These are phyloP conservation scores for Solanum neorickii DNA, from an alignment of 257 asterid genomes.

Conservation along the genomic window DNA sequence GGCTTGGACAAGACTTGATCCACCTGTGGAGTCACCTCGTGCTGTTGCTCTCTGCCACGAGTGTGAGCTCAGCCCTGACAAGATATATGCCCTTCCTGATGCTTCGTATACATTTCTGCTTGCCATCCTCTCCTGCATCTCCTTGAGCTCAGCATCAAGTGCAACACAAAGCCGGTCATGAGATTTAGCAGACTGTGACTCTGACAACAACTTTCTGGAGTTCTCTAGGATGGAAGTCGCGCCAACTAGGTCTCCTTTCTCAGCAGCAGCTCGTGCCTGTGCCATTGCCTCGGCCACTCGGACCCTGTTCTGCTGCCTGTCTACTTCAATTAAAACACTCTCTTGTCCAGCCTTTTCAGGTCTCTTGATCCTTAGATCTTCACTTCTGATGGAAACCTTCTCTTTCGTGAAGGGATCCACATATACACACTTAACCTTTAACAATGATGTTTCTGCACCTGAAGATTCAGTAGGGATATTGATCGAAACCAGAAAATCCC, in stretches of 20 bases:
- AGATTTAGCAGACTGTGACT: constrained; percentile 53
- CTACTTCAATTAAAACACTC: constrained; percentile 65
- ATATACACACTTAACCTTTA: constrained; percentile 58
- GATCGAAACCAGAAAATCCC: constrained; percentile 65
- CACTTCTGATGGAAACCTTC: constrained; percentile 30
- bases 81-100: constrained; percentile 83
- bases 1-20: constrained; percentile 66
- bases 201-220: constrained; percentile 40
- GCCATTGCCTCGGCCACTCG: constrained; percentile 89
- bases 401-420: constrained; percentile 63
- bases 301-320: constrained; percentile 74
- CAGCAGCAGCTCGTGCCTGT: constrained; percentile 64
- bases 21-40: constrained; percentile 77
- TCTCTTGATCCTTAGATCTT: constrained; percentile 47
- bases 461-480: constrained; percentile 56
- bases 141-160: constrained; percentile 89
- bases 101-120: constrained; percentile 87
- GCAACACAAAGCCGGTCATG: constrained; percentile 54
- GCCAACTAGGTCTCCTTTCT: constrained; percentile 51
- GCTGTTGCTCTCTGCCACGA: constrained; percentile 99
- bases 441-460: constrained; percentile 32
- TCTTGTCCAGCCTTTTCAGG: constrained; percentile 27
- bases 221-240: constrained; percentile 68
- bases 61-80: constrained; percentile 93
- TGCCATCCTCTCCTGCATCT: constrained; percentile 92